Percentiles rank a stretch among this genome's conserved stretches.
These are phyloP conservation scores for Jaapia argillacea DNA, from an alignment of 768 basidiomycete genomes.

Conservation along the genomic window DNA sequence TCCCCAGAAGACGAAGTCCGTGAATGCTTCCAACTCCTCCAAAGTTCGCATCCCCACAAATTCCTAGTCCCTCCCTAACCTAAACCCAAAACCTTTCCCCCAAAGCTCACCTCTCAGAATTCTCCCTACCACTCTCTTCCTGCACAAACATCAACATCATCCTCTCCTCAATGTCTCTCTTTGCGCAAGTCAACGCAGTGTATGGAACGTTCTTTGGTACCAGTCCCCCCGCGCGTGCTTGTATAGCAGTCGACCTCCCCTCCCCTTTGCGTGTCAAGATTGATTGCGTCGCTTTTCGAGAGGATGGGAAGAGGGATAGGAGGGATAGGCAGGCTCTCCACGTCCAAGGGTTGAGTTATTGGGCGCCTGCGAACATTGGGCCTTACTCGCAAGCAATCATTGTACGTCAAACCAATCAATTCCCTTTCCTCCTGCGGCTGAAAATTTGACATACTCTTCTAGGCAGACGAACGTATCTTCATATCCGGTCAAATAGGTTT, in stretches of 20 bases:
- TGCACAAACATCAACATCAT: constrained; percentile 75
- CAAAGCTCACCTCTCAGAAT: not conserved
- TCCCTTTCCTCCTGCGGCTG: not conserved
- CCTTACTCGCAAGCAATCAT: constrained; percentile 93
- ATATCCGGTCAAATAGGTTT: constrained; percentile 95
- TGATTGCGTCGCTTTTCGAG: constrained; percentile 72
- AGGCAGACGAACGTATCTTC: constrained; percentile 74
- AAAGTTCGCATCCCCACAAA: too few species aligned
- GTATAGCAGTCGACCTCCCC: constrained; percentile 73
- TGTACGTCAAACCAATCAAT: constrained; percentile 38
- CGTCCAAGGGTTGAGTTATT: constrained; percentile 94
- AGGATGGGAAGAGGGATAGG: constrained; percentile 17
- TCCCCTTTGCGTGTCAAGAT: constrained; percentile 45
- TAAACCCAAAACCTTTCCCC: too few species aligned
- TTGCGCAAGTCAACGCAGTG: constrained; percentile 63
- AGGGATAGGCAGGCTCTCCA: constrained; percentile 68
- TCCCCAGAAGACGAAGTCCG: constrained; percentile 64
- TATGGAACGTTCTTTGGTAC: constrained; percentile 81
- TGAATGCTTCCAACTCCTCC: constrained; percentile 53
- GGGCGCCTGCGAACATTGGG: constrained; percentile 99
- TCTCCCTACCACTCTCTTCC: constrained; percentile 40
- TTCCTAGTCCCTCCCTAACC: too few species aligned
- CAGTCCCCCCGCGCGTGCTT: constrained; percentile 92
- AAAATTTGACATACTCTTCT: constrained; percentile 1
- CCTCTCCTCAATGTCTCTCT: constrained; percentile 74